Percentiles rank a stretch among this genome's conserved stretches.
These are phyloP conservation scores for Hypoxylon perforatum DNA, from an alignment of 495 filamentous ascomycete genomes.

Conservation along the genomic window DNA sequence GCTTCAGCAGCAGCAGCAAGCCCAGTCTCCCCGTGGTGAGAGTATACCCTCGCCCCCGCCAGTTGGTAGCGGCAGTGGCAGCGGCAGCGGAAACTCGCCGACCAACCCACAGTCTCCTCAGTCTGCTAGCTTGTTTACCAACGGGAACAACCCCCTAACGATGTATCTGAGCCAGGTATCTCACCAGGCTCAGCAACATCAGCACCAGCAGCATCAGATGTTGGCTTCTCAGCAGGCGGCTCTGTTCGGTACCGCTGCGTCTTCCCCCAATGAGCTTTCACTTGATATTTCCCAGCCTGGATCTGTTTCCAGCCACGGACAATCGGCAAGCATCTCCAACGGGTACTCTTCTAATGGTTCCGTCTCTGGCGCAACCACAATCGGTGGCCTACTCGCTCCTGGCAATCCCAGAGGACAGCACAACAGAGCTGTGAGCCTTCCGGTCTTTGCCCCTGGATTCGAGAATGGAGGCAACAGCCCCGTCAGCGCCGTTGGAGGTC, in stretches of 20 bases:
- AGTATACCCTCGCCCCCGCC: slow-evolving; percentile 77
- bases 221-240: slow-evolving; percentile 69
- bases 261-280: slow-evolving; percentile 63
- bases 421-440: slow-evolving; percentile 85
- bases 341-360: slow-evolving; percentile 63
- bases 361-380: slow-evolving; percentile 70
- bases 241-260: slow-evolving; percentile 67
- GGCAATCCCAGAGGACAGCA: slow-evolving; percentile 76
- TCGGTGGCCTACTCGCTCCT: slow-evolving; percentile 80
- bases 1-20: slow-evolving; percentile 66
- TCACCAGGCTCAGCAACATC: slow-evolving; percentile 79
- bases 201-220: slow-evolving; percentile 75
- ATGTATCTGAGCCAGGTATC: slow-evolving; percentile 91
- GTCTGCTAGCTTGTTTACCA: slow-evolving; percentile 74
- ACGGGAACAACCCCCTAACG: slow-evolving; percentile 89
- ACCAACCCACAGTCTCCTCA: slow-evolving; percentile 52
- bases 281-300: slow-evolving; percentile 67
- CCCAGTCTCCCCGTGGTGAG: slow-evolving; percentile 70
- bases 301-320: slow-evolving; percentile 66
- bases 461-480: slow-evolving; percentile 63
- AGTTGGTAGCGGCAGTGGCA: slow-evolving; percentile 65
- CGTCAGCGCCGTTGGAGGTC: slow-evolving; percentile 55
- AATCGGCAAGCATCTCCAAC: slow-evolving; percentile 70
- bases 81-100: slow-evolving; percentile 66
- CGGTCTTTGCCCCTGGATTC: slow-evolving; percentile 67